Evolutionary conservation across 139 green algal species (phyloP), one percentile per base, ranked within the genome.

Genomic region (Spirogloea muscicola): DNA sequence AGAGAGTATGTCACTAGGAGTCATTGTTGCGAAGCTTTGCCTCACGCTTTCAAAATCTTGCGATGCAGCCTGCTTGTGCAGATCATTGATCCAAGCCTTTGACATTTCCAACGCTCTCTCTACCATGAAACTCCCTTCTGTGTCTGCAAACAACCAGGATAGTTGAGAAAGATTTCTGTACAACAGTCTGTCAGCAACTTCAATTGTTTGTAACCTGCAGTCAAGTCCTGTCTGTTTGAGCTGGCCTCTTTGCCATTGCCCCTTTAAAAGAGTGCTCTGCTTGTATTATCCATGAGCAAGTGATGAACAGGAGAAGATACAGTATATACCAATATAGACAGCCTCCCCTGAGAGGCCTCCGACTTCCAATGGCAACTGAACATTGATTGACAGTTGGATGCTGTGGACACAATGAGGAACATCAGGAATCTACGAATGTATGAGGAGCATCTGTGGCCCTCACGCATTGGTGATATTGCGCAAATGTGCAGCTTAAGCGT

Each of bases 61-160:
- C 3, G 9, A n/a, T 37, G 51, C 4, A 1, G 77, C 75, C 42
- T 82, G 44, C 18, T 41, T 29, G 38, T 71, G 38, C 4, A 95
- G 60, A 48, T 91, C 85, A 0, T 49, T 52, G 0, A 83, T 57
- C 37, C 79, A 79, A 1, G 85, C 91, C 1, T 84, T 68, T 0
- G 91, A 90, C 49, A 97, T 91, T n/a, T 95, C 88, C 9, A 74
- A 44, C 6, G 79, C 83, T 2, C 92, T 81, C 48, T 97, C 91
- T 2, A 85, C 72, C 84, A 90, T 92, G 74, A 97, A 95, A 69
- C 84, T 91, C 40, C 92, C 92, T 72, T 97, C 92, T 31, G 90
- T 95, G 72, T 95, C 90, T 81, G 70, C 43, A 68, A n/a, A n/a
- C n/a, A n/a, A n/a, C n/a, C n/a, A n/a, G n/a, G n/a, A n/a, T n/a